phyloP scores from a whole-genome alignment of 176 grass and related monocot genomes.

The Zoysia pacifica region DNA sequence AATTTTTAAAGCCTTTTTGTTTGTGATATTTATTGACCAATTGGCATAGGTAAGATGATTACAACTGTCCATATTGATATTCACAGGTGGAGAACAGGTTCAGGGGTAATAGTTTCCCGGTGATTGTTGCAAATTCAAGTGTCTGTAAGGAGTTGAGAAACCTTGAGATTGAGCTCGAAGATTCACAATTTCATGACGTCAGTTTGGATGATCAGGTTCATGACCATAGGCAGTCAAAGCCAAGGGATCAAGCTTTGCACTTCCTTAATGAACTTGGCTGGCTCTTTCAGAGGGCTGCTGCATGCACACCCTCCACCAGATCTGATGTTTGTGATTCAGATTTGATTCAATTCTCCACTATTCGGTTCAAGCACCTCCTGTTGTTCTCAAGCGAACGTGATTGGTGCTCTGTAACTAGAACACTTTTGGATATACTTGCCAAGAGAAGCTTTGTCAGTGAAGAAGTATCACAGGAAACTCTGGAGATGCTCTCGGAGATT shows the following conservation, averaged over 20 bases:
- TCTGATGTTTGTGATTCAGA: slow-evolving; percentile 40
- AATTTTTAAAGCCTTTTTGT: neutral
- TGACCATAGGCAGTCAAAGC: slow-evolving; percentile 32
- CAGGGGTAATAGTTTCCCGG: slow-evolving; percentile 91
- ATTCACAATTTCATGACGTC: slow-evolving; percentile 46
- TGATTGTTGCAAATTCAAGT: slow-evolving; percentile 73
- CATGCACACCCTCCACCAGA: slow-evolving; percentile 17
- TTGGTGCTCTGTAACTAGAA: slow-evolving; percentile 83
- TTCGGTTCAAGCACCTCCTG: slow-evolving; percentile 76
- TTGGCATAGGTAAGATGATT: slow-evolving; percentile 27
- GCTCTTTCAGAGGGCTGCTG: slow-evolving; percentile 82
- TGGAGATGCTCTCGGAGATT: slow-evolving; percentile 77
- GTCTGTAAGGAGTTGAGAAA: slow-evolving; percentile 81
- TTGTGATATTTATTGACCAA: slow-evolving; percentile 14
- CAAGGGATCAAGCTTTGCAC: slow-evolving; percentile 71
- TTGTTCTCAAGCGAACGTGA: slow-evolving; percentile 84
- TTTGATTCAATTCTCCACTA: slow-evolving; percentile 62
- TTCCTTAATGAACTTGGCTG: slow-evolving; percentile 98
- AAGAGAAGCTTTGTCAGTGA: slow-evolving; percentile 68
- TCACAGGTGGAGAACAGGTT: slow-evolving; percentile 96
- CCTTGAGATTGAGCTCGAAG: slow-evolving; percentile 80
- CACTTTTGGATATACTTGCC: slow-evolving; percentile 78
- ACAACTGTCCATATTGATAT: slow-evolving; percentile 44
- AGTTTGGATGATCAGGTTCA: slow-evolving; percentile 61
- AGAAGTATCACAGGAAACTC: slow-evolving; percentile 59